Percentiles rank a stretch among this genome's conserved stretches.
Evolutionary conservation across 2,329 filamentous ascomycete genomes (phyloP).

Genomic region (Escovopsis weberi): DNA sequence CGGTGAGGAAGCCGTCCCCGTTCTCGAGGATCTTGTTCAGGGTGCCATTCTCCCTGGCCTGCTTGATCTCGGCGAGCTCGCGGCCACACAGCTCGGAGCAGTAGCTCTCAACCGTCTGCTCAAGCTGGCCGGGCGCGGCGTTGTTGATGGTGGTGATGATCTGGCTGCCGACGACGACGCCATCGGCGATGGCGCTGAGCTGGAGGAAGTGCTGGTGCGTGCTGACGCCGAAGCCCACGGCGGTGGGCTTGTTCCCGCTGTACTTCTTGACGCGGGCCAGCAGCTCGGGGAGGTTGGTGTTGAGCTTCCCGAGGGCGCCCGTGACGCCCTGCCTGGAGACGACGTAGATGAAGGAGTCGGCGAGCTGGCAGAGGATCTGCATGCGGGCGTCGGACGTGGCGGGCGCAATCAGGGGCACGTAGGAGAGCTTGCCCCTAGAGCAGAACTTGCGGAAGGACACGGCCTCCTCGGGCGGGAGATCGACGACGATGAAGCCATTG

Average conservation of each 20-base stretch:
- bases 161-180: constrained; percentile 92
- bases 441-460: constrained; percentile 81
- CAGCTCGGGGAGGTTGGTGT: constrained; percentile 66
- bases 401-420: constrained; percentile 92
- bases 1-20: constrained; percentile 40
- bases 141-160: constrained; percentile 64
- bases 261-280: constrained; percentile 79
- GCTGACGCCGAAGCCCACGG: constrained; percentile 91
- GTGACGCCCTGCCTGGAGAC: constrained; percentile 96
- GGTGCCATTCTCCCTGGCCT: constrained; percentile 53
- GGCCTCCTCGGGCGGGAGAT: constrained; percentile 90
- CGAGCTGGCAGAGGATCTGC: constrained; percentile 90
- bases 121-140: constrained; percentile 18
- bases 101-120: constrained; percentile 71
- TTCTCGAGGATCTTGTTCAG: constrained; percentile 45
- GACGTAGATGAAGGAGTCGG: constrained; percentile 97
- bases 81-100: constrained; percentile 54
- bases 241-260: constrained; percentile 78
- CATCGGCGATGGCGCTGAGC: constrained; percentile 72
- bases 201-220: constrained; percentile 86
- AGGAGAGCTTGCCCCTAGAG: constrained; percentile 68
- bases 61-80: constrained; percentile 17
- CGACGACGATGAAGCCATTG: constrained; percentile 95
- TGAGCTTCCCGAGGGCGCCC: constrained; percentile 72
- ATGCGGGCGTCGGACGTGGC: constrained; percentile 85